A percentile compares a stretch with the other conserved stretches of the same genome.
phyloP scores from a whole-genome alignment of 2,329 filamentous ascomycete genomes.

The Monilinia vaccinii-corymbosi region DNA sequence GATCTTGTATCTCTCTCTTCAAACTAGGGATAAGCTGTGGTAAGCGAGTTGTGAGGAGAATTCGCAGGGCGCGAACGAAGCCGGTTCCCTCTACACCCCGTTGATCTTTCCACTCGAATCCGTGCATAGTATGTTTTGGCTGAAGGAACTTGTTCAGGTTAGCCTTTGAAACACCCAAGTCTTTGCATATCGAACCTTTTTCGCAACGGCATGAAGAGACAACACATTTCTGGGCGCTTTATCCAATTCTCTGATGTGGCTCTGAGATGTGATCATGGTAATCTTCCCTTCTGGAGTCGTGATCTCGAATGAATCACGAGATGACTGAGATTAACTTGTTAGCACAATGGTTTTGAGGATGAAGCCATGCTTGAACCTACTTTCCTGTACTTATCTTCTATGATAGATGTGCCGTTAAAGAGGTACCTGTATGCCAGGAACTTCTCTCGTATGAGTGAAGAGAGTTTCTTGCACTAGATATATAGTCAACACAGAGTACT shows the following conservation, averaged over 20 bases:
- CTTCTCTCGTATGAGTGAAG: neutral
- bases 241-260: constrained; percentile 10
- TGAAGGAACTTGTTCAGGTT: constrained; percentile 10
- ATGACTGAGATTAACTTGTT: neutral
- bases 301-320: neutral
- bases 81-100: constrained; percentile 10
- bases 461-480: neutral
- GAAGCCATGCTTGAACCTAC: neutral
- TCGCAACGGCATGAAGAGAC: constrained; percentile 11
- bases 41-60: constrained; percentile 9
- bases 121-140: constrained; percentile 13
- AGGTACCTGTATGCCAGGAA: neutral
- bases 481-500: neutral
- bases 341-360: neutral
- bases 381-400: neutral
- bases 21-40: constrained; percentile 11
- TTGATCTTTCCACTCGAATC: constrained; percentile 11
- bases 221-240: constrained; percentile 9
- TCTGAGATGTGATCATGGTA: neutral
- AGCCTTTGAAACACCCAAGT: neutral
- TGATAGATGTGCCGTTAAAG: neutral
- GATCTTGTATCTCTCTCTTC: neutral
- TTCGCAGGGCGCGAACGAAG: constrained; percentile 9
- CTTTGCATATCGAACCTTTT: constrained; percentile 6
- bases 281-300: neutral